These are phyloP conservation scores for Globisporangium perplexum DNA, from an alignment of 352 stramenopile genomes.

Conservation along the genomic window DNA sequence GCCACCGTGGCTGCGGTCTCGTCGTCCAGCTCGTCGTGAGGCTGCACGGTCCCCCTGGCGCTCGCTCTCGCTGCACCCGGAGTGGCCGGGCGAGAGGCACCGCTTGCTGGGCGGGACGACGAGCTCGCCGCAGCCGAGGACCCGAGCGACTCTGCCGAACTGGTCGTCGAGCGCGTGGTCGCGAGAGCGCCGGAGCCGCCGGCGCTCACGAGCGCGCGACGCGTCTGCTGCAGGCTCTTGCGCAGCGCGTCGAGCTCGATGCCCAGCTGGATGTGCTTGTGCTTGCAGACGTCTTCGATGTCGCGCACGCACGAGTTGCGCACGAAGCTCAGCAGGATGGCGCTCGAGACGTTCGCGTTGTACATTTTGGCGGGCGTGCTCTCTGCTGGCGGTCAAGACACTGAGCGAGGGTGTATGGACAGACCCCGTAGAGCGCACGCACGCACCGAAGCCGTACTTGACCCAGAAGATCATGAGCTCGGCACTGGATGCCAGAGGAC, in stretches of 20 bases:
- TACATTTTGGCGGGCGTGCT: conserved; percentile 63
- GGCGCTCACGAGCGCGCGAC: conserved; percentile 11
- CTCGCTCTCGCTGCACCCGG: conserved; percentile 7
- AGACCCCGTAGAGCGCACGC: not conserved
- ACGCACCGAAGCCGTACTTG: conserved; percentile 78
- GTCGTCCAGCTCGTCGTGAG: conserved; percentile 17
- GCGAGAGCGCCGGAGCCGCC: not conserved
- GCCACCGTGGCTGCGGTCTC: conserved; percentile 16
- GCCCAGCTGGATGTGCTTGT: conserved; percentile 65
- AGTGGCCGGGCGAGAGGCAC: conserved; percentile 12
- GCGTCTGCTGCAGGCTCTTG: conserved; percentile 15
- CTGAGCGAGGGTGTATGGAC: not conserved
- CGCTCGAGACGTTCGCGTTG: conserved; percentile 67
- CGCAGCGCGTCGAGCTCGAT: conserved; percentile 69
- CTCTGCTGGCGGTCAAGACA: conserved; percentile 12
- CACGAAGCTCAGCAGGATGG: conserved; percentile 68
- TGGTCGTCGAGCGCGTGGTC: conserved; percentile 10
- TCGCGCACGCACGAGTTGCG: conserved; percentile 58
- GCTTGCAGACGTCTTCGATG: conserved; percentile 69
- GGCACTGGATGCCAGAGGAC: not conserved
- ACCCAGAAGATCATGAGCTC: conserved; percentile 63
- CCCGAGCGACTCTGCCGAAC: conserved; percentile 2
- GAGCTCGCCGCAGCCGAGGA: not conserved
- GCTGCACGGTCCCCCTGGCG: not conserved
- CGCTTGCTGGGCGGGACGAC: conserved; percentile 16